These are phyloP conservation scores for Harrya chromipes DNA, from an alignment of 768 basidiomycete genomes.

Conservation along the genomic window DNA sequence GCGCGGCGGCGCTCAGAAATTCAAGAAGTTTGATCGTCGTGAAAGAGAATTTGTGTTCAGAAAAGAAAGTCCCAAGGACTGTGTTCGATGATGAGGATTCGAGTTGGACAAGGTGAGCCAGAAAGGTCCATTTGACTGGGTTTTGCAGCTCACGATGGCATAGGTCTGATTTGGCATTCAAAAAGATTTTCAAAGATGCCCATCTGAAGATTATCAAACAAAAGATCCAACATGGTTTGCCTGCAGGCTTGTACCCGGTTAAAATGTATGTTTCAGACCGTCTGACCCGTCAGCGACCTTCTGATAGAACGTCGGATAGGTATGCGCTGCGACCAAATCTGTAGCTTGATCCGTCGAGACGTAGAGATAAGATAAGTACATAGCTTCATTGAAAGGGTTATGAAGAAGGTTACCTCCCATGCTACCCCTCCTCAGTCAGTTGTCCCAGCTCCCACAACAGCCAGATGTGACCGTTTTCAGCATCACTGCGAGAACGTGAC, in stretches of 20 bases:
- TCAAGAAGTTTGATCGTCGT: conserved; percentile 68
- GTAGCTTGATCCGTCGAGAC: conserved; percentile 1
- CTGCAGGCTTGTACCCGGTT: conserved; percentile 75
- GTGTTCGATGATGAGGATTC: conserved; percentile 86
- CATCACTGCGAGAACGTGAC: conserved; percentile 30
- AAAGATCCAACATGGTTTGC: conserved; percentile 80
- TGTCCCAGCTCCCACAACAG: too few species aligned
- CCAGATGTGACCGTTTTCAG: not conserved
- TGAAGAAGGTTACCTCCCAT: not conserved
- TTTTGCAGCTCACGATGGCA: conserved; percentile 2
- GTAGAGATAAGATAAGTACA: not conserved
- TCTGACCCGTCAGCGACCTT: not conserved
- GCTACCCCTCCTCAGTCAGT: too few species aligned
- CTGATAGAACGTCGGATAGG: conserved; percentile 18
- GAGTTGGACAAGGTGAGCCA: conserved; percentile 74
- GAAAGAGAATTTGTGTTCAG: conserved; percentile 86
- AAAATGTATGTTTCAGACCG: conserved; percentile 61
- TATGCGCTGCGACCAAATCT: conserved; percentile 21
- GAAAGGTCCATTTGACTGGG: not conserved
- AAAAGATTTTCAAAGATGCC: conserved; percentile 66
- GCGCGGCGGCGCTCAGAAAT: conserved; percentile 56
- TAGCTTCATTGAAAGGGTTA: not conserved
- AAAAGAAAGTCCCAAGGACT: conserved; percentile 51
- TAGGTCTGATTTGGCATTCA: conserved; percentile 86
- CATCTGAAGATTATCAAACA: conserved; percentile 71